phyloP scores from a whole-genome alignment of 2,329 filamentous ascomycete species.

The Cladosporium sp. region DNA sequence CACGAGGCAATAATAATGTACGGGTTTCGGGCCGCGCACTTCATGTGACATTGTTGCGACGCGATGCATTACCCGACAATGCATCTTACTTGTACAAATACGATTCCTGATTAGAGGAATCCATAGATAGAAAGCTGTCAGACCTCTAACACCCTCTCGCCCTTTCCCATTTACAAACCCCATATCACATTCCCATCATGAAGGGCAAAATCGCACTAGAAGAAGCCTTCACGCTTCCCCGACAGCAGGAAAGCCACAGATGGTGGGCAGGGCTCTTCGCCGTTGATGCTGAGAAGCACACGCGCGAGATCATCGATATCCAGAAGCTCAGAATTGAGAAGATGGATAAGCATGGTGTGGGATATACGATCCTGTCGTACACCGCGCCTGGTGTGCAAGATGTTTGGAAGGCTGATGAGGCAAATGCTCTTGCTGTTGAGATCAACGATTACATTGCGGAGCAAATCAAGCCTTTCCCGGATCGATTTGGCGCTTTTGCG shows the following conservation, averaged over 20 bases:
- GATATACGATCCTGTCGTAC: constrained; percentile 45
- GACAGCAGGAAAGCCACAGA: constrained; percentile 53
- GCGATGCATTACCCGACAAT: too few species aligned
- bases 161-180: too few species aligned
- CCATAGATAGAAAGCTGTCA: too few species aligned
- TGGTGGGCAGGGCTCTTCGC: constrained; percentile 61
- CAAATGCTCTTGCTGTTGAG: constrained; percentile 40
- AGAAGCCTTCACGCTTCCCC: constrained; percentile 58
- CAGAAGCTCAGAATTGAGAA: constrained; percentile 39
- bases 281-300: constrained; percentile 55
- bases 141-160: too few species aligned
- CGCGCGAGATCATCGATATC: constrained; percentile 49
- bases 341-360: constrained; percentile 43
- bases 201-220: constrained; percentile 58
- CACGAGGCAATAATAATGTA: too few species aligned
- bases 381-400: constrained; percentile 47
- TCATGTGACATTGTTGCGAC: too few species aligned
- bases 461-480: constrained; percentile 37
- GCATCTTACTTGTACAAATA: too few species aligned
- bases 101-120: too few species aligned
- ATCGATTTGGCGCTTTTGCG: constrained; percentile 44
- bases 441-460: constrained; percentile 46
- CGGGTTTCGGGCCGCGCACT: too few species aligned
- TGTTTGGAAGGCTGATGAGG: constrained; percentile 41
- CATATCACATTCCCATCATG: too few species aligned